Evolutionary conservation across 139 green algal species (phyloP), one percentile per base, ranked within the genome.

Genomic region (Mesotaenium endlicherianum): DNA sequence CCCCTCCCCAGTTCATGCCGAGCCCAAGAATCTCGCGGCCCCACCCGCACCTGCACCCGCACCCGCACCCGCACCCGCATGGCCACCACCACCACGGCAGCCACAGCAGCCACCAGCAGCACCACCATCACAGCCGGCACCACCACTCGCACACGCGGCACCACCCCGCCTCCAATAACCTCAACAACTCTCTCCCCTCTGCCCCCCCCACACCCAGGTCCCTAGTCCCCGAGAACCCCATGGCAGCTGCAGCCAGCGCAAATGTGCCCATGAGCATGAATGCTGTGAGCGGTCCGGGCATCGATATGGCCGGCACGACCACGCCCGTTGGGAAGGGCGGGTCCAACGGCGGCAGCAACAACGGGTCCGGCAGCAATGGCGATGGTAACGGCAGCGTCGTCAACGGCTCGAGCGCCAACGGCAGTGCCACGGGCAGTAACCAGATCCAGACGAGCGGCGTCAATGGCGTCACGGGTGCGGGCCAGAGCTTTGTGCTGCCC

Each of bases 91-190:
- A 70, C 1, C 1, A 75, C 4, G 5, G 30, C 41, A 26, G 78
- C 8, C 49, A 53, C 1, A 16, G n/a, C 40, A 74, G 34, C 20
- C 20, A 44, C 47, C 80, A 86, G 1, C 81, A 87, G 1, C 81
- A 87, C 38, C 74, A 85, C 49, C 74, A 84, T 79, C 81, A 87
- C 40, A 34, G 38, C 42, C 42, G 16, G n/a, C 70, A 84, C 44
- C 31, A 60, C 38, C 79, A 85, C 43, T n/a, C 43, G 41, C 38
- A 30, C 0, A 50, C 31, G 20, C 69, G 38, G 43, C 69, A 77
- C n/a, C 69, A 77, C n/a, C 69, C 36, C 20, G 38, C n/a, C 14
- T 26, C 34, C 0, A 50, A 34, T 77, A 34, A 36, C 43, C 34
- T n/a, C n/a, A n/a, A n/a, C n/a, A n/a, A n/a, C n/a, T n/a, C n/a